Evolutionary conservation across 805 yeast species (phyloP).

Genomic region (Ogataea kodamae): DNA sequence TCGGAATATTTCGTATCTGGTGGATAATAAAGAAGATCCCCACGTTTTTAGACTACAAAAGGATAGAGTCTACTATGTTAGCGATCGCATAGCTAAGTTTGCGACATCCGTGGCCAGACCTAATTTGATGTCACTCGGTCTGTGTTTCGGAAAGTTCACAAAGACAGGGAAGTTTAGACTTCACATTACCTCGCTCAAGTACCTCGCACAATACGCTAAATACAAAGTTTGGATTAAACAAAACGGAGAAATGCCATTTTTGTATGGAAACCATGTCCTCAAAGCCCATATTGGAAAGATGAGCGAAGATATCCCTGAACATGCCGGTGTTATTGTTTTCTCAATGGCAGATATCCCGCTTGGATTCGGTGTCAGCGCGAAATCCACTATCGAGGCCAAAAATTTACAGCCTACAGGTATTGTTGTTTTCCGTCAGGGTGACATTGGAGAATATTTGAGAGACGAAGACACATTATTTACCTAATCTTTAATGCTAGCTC

Average conservation of each 20-base stretch:
- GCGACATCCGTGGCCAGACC: slow-evolving; percentile 91
- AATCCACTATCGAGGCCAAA: slow-evolving; percentile 84
- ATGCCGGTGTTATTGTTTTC: slow-evolving; percentile 88
- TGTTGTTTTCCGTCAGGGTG: slow-evolving; percentile 95
- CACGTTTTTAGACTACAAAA: slow-evolving; percentile 95
- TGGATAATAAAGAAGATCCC: slow-evolving; percentile 81
- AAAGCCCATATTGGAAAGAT: slow-evolving; percentile 96
- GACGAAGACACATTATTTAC: slow-evolving; percentile 96
- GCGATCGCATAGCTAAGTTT: slow-evolving; percentile 73
- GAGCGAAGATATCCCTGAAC: slow-evolving; percentile 97
- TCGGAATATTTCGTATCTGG: slow-evolving; percentile 83
- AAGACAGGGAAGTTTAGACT: slow-evolving; percentile 95
- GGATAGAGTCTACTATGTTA: slow-evolving; percentile 92
- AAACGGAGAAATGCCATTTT: slow-evolving; percentile 97
- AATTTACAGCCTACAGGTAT: slow-evolving; percentile 89
- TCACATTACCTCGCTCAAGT: slow-evolving; percentile 86
- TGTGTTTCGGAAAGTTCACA: slow-evolving; percentile 94
- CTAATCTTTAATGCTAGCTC: slow-evolving; percentile 30
- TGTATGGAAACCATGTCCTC: slow-evolving; percentile 93
- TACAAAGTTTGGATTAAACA: slow-evolving; percentile 94
- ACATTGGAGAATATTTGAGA: slow-evolving; percentile 95
- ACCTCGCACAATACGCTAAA: slow-evolving; percentile 82
- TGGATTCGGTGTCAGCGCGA: slow-evolving; percentile 94
- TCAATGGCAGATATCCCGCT: slow-evolving; percentile 91
- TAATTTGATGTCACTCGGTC: slow-evolving; percentile 87